Percentiles rank a stretch among this genome's conserved stretches.
Conservation (phyloP, 164 flowering plant genomes). For the Aristolochia contorta region DNA sequence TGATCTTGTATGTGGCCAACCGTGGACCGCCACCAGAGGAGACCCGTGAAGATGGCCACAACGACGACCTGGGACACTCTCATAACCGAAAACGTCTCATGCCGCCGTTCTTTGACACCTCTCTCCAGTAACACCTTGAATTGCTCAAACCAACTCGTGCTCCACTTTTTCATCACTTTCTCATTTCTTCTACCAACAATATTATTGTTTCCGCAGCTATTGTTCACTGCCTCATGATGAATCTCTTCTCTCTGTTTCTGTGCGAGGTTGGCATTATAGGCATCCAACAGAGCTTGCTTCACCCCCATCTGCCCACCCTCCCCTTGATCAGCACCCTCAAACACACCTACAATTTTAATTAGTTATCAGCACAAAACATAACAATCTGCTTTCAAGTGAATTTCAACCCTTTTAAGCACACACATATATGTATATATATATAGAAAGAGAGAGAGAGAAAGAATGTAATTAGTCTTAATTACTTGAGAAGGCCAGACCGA, state of each 20-base stretch:
- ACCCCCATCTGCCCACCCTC: not conserved
- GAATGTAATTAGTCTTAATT: too few species aligned
- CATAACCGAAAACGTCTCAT: slow-evolving; percentile 12
- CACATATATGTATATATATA: too few species aligned
- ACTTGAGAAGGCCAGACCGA: too few species aligned
- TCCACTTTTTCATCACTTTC: slow-evolving; percentile 29
- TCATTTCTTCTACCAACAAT: not conserved
- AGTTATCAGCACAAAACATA: not conserved
- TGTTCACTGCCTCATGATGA: not conserved
- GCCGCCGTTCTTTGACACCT: slow-evolving; percentile 12
- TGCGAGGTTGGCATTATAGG: slow-evolving; percentile 1
- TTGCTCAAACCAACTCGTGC: slow-evolving; percentile 13
- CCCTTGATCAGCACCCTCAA: not conserved
- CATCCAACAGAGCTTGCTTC: not conserved
- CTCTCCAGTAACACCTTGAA: slow-evolving; percentile 11
- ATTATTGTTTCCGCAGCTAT: not conserved
- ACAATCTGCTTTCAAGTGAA: too few species aligned
- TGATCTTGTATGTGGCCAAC: slow-evolving; percentile 12
- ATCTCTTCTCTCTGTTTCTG: slow-evolving; percentile 1
- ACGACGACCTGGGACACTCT: slow-evolving; percentile 10
- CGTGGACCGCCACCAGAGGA: slow-evolving; percentile 14
- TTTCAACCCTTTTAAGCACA: too few species aligned
- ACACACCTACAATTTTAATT: slow-evolving; percentile 1
- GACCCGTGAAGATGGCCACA: slow-evolving; percentile 5
- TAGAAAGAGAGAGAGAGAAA: too few species aligned